Percentiles rank a stretch among this genome's conserved stretches.
phyloP scores from a whole-genome alignment of 768 basidiomycete species.

The Trametes coccinea region DNA sequence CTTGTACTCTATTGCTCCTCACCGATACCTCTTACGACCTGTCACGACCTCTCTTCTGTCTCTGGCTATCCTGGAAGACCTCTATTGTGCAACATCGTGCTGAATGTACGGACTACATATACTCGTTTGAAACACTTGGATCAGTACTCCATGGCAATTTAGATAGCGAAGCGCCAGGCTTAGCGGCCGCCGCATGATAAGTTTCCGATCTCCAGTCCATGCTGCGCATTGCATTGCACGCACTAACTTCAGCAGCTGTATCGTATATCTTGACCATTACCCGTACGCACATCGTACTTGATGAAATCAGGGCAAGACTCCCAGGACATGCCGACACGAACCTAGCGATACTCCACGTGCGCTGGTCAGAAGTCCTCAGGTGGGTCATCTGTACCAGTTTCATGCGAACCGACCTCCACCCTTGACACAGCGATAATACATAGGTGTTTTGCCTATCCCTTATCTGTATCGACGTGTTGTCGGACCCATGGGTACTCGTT shows the following conservation, averaged over 20 bases:
- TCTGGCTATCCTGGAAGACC: background rate
- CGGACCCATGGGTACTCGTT: background rate
- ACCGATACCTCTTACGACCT: conserved; percentile 20
- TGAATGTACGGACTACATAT: background rate
- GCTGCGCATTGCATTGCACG: too few relatives aligned
- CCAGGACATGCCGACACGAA: too few relatives aligned
- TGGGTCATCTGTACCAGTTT: conserved; percentile 2
- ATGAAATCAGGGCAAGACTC: too few relatives aligned
- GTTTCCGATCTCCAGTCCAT: too few relatives aligned
- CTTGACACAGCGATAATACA: background rate
- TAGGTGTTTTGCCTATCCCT: conserved; percentile 5
- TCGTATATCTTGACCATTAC: too few relatives aligned
- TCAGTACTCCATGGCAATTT: too few relatives aligned
- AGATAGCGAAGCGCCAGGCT: too few relatives aligned
- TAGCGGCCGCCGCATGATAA: too few relatives aligned
- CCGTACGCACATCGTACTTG: too few relatives aligned
- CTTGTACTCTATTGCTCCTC: background rate
- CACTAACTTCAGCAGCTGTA: too few relatives aligned
- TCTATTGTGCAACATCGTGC: background rate
- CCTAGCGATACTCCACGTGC: conserved; percentile 2
- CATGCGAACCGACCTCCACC: background rate
- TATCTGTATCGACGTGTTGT: background rate
- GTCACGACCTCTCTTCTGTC: conserved; percentile 12
- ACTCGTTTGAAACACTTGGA: too few relatives aligned
- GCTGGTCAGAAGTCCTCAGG: background rate